Percentiles rank a stretch among this genome's conserved stretches.
These are phyloP conservation scores for Pholiota molesta DNA, from an alignment of 768 basidiomycete species.

Conservation along the genomic window DNA sequence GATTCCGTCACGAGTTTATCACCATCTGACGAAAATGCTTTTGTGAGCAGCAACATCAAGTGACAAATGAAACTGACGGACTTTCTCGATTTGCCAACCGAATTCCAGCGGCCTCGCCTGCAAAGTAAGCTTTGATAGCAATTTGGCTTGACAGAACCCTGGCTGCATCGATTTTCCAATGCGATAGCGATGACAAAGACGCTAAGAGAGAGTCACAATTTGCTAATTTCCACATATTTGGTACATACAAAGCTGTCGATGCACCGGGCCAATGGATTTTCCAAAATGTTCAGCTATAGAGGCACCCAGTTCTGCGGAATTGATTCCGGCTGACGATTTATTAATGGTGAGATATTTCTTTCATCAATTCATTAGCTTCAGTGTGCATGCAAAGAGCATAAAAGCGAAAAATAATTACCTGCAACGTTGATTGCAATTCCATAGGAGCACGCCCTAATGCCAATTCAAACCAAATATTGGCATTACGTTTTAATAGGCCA, in stretches of 20 bases:
- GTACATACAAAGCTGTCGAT: constrained; percentile 73
- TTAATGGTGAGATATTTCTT: constrained; percentile 89
- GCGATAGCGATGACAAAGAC: constrained; percentile 55
- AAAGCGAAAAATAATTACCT: constrained; percentile 50
- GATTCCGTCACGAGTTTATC: constrained; percentile 64
- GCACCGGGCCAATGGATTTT: constrained; percentile 76
- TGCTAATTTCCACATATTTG: not conserved
- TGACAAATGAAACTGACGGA: constrained; percentile 30
- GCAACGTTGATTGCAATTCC: constrained; percentile 90
- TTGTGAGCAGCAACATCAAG: not conserved
- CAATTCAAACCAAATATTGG: constrained; percentile 83
- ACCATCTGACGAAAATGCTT: constrained; percentile 41
- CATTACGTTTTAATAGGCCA: constrained; percentile 69
- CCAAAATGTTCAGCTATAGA: constrained; percentile 88
- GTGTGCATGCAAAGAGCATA: not conserved
- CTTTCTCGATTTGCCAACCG: constrained; percentile 70
- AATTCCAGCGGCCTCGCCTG: constrained; percentile 84
- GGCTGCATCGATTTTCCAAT: constrained; percentile 79
- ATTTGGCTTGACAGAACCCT: constrained; percentile 84
- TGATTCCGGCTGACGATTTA: constrained; percentile 67
- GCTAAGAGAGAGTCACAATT: constrained; percentile 36
- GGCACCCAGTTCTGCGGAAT: constrained; percentile 87
- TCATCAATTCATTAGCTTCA: not conserved
- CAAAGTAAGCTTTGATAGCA: constrained; percentile 88
- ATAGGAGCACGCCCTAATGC: constrained; percentile 88